A percentile compares a stretch with the other conserved stretches of the same genome.
These are phyloP conservation scores for Hymenotorrendiella dingleyae DNA, from an alignment of 2,329 filamentous ascomycete genomes.

Conservation along the genomic window DNA sequence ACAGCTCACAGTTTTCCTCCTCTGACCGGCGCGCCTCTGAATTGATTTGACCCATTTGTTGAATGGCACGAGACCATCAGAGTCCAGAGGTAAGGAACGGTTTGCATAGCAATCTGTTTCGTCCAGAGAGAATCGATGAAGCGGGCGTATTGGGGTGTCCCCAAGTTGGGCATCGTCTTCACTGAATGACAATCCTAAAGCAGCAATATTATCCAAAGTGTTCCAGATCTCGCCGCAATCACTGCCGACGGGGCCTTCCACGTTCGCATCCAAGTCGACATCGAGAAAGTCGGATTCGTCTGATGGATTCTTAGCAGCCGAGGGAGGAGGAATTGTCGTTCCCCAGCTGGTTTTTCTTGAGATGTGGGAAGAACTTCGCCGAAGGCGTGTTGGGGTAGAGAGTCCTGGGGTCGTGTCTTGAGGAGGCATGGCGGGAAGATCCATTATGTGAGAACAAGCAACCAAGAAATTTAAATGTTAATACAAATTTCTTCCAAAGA, in stretches of 20 bases:
- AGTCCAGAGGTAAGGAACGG: conserved; percentile 10
- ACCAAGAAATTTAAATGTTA: conserved; percentile 27
- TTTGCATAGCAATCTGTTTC: conserved; percentile 13
- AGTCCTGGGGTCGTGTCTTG: conserved; percentile 9
- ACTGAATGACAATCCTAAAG: conserved; percentile 35
- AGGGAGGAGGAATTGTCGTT: conserved; percentile 28
- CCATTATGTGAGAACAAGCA: conserved; percentile 23
- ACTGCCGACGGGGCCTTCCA: conserved; percentile 19
- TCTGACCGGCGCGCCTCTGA: conserved; percentile 48
- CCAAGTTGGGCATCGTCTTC: conserved; percentile 24
- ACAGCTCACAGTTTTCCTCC: conserved; percentile 33
- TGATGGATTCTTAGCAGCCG: conserved; percentile 20
- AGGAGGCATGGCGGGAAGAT: conserved; percentile 13
- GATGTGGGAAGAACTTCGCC: conserved; percentile 35
- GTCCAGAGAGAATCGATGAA: conserved; percentile 25
- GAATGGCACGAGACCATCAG: conserved; percentile 46
- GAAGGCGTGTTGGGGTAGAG: conserved; percentile 25
- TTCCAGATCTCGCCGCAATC: conserved; percentile 32
- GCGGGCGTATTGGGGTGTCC: conserved; percentile 8
- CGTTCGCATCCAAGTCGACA: conserved; percentile 27
- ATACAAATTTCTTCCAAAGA: conserved; percentile 30
- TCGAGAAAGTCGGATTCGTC: conserved; percentile 31
- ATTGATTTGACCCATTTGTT: conserved; percentile 69
- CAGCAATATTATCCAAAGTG: conserved; percentile 37
- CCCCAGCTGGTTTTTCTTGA: conserved; percentile 36